Conservation (phyloP, 2,329 filamentous ascomycete genomes). For the Calonectria pauciramosa region DNA sequence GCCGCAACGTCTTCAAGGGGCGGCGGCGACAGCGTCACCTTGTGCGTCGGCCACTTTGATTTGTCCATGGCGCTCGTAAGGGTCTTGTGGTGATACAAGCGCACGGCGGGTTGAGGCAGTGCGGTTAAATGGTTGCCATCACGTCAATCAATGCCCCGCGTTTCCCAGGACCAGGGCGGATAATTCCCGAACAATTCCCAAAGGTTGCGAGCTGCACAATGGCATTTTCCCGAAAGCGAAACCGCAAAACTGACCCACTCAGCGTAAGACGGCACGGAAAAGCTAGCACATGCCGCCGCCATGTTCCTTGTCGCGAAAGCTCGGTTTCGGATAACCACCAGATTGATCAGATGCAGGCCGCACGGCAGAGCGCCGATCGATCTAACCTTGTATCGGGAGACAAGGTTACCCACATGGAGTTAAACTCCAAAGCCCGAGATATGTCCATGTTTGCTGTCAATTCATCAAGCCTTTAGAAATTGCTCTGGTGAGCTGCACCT, state of each 20-base stretch:
- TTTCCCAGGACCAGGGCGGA: neutral
- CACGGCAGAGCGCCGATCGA: neutral
- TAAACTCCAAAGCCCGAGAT: neutral
- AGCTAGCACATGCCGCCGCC: neutral
- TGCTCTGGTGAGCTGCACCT: neutral
- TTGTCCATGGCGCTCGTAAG: neutral
- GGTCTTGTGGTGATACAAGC: neutral
- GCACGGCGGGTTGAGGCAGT: neutral
- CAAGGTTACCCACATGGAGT: neutral
- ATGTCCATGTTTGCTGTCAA: neutral
- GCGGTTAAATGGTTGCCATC: neutral
- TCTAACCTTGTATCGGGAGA: neutral
- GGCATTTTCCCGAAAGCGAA: neutral
- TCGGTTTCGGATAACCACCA: neutral
- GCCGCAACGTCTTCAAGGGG: slow-evolving; percentile 43
- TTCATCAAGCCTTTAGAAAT: neutral
- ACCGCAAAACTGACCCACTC: neutral
- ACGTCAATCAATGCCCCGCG: neutral
- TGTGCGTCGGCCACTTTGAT: slow-evolving; percentile 7
- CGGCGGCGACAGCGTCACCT: slow-evolving; percentile 41
- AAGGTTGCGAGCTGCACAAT: neutral
- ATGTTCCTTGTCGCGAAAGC: neutral
- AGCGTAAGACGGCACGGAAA: neutral
- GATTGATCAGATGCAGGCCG: neutral
- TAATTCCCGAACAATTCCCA: neutral